Evolutionary conservation across 2,329 filamentous ascomycete genomes (phyloP), one percentile per base, ranked within the genome.

Genomic region (Penicillium sp.): DNA sequence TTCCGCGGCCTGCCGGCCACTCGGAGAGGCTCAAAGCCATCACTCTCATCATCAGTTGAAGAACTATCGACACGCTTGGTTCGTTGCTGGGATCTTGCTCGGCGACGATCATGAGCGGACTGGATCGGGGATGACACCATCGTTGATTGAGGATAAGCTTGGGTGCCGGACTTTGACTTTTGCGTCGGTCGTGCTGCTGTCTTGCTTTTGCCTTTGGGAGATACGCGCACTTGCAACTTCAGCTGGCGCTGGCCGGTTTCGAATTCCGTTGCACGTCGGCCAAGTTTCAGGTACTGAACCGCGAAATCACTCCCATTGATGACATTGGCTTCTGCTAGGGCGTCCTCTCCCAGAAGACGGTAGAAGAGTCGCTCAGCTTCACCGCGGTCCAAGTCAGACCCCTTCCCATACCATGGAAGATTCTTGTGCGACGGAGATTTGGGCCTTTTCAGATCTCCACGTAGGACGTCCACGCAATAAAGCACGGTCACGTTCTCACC

Each of bases 331-430:
- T 97, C 92, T 14, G 74, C 76, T 28, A 99, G 78, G 5, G 88
- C 91, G 47, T 89, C 88, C 69, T 96, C 90, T 5, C 84, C 84
- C 7, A 91, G 79, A 10, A 99, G 81, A 50, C 85, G 83, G 70
- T 91, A 87, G 68, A 97, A 91, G n/a, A 98, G 82, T 41, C 92
- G 88, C 71, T 96, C 90, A 12, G 92, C 83, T 69, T 96, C 91
- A 38, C 88, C 86, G 68, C 89, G 87, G 59, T 89, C 88, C 66
- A 96, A 78, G 15, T 85, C 80, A 62, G 84, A 86, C 14, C 90
- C 92, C 43, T 84, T 82, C 14, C 91, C 92, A 73, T 87, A 88
- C 59, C 88, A 84, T 17, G 84, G 76, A 10, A 86, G 63, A 6
- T 76, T 69, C 39, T 85, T 80, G 39, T 87, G 85, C 4, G 78